phyloP scores from a whole-genome alignment of 768 basidiomycete genomes.

The Termitomyces titanicus region DNA sequence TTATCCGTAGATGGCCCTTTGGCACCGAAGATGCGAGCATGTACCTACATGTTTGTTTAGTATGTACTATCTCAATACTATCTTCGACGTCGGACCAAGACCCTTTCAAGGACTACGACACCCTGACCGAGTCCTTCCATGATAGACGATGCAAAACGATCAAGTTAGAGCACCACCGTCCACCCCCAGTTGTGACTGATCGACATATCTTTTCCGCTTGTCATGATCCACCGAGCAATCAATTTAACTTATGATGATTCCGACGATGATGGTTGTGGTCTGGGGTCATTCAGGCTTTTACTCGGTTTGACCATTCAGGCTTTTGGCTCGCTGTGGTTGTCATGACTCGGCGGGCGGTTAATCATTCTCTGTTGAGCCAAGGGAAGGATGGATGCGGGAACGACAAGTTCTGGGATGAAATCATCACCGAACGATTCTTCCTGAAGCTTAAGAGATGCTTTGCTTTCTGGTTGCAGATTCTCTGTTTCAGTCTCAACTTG shows the following conservation, averaged over 20 bases:
- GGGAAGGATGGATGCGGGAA: not conserved
- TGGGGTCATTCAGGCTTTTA: not conserved
- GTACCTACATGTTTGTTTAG: not conserved
- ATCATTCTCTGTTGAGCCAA: not conserved
- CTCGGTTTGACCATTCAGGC: too few species aligned
- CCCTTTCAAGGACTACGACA: not conserved
- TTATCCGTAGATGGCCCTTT: not conserved
- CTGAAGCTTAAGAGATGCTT: conserved; percentile 1
- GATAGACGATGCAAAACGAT: not conserved
- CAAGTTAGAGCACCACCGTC: too few species aligned
- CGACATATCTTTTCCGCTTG: not conserved
- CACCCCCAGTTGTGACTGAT: too few species aligned
- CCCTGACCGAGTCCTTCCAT: not conserved
- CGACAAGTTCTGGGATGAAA: not conserved
- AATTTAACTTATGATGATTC: not conserved
- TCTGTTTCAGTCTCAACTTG: not conserved
- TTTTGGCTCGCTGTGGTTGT: not conserved
- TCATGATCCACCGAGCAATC: not conserved
- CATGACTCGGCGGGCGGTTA: not conserved
- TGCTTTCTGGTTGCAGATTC: not conserved
- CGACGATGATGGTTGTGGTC: not conserved
- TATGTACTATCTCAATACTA: not conserved
- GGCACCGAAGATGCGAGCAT: not conserved
- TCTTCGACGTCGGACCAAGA: not conserved
- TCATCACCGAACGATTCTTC: not conserved